Base-by-base conservation (phyloP, 805 yeast genomes). In the Debaryomyces prosopidis region DNA sequence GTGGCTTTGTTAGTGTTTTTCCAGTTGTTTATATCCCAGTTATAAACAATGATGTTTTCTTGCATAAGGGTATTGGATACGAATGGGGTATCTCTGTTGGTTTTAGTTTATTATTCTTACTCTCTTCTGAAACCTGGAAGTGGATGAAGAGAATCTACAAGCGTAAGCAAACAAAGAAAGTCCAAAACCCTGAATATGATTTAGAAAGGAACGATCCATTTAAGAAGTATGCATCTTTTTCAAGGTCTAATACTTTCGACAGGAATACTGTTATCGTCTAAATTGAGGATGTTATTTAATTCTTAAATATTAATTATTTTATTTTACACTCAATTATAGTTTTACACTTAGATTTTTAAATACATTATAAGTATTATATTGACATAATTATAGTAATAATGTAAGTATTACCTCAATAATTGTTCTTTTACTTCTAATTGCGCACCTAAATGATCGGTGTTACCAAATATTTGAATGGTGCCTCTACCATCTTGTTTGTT, bases 21-120 rank as follows among this genome's bases (percentile, higher is more conserved):
- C 96, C 96, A 35, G 85, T 87, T 14, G 81, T 88, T 33, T 88
- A 88, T 65, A 89, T 89, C 51, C 96, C 96, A 5, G 95, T 86
- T n/a, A 87, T 89, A 59, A 89, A 89, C 63, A 69, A 74, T 36
- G 76, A 79, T 49, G 96, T 89, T 6, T 89, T 89, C 62, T 70
- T 84, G 54, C 96, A 89, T 63, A 71, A 64, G 27, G 80, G 83
- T 7, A 87, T 88, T 51, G 77, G 83, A 8, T 82, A 81, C 66
- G 96, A 88, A 69, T 89, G 95, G 95, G 92, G 87, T 12, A 65
- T 87, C 49, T 78, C 89, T 1, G 68, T 84, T 50, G 87, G 80
- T 0, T 76, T 82, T 50, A 68, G 85, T 4, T 45, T 80, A 3
- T 68, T 76, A 32, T 89, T 84, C 60, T 71, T 87, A 53, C 46